A percentile compares a stretch with the other conserved stretches of the same genome.
Conservation (phyloP, 495 filamentous ascomycete species). For the Astrothelium subdiscretum region DNA sequence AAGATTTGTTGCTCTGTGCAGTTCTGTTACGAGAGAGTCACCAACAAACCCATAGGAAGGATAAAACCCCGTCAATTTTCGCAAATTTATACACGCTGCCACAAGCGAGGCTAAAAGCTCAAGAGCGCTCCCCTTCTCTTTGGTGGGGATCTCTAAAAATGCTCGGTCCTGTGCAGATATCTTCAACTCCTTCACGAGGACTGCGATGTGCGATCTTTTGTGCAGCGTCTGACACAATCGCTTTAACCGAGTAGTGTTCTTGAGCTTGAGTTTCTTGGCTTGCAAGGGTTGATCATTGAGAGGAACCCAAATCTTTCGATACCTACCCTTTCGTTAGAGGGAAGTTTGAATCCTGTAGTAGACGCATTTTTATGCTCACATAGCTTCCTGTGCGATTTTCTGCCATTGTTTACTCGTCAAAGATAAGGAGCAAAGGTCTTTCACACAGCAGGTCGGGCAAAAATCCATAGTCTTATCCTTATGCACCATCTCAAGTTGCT, state of each 20-base stretch:
- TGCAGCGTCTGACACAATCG: slow-evolving; percentile 67
- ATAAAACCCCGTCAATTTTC: slow-evolving; percentile 59
- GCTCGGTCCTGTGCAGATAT: slow-evolving; percentile 48
- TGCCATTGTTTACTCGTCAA: slow-evolving; percentile 57
- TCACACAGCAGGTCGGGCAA: slow-evolving; percentile 69
- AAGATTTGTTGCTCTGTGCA: slow-evolving; percentile 62
- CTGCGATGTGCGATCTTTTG: slow-evolving; percentile 56
- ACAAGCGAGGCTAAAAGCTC: slow-evolving; percentile 68
- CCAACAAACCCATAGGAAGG: slow-evolving; percentile 60
- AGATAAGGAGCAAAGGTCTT: slow-evolving; percentile 57
- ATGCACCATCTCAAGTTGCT: slow-evolving; percentile 40
- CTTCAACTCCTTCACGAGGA: slow-evolving; percentile 62
- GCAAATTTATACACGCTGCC: slow-evolving; percentile 78
- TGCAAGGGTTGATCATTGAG: slow-evolving; percentile 52
- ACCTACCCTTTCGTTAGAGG: slow-evolving; percentile 33
- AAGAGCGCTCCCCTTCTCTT: slow-evolving; percentile 50
- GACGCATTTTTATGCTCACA: slow-evolving; percentile 38
- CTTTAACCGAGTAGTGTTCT: slow-evolving; percentile 56
- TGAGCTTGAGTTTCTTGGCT: slow-evolving; percentile 54
- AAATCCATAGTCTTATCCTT: slow-evolving; percentile 29
- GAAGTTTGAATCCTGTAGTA: neutral
- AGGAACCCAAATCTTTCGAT: slow-evolving; percentile 57
- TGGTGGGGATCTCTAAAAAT: slow-evolving; percentile 25
- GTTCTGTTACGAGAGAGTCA: slow-evolving; percentile 62
- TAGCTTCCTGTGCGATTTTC: slow-evolving; percentile 47